Percentiles rank a stretch among this genome's conserved stretches.
Conservation (phyloP, 2,329 filamentous ascomycete species). For the Myotisia sp. region DNA sequence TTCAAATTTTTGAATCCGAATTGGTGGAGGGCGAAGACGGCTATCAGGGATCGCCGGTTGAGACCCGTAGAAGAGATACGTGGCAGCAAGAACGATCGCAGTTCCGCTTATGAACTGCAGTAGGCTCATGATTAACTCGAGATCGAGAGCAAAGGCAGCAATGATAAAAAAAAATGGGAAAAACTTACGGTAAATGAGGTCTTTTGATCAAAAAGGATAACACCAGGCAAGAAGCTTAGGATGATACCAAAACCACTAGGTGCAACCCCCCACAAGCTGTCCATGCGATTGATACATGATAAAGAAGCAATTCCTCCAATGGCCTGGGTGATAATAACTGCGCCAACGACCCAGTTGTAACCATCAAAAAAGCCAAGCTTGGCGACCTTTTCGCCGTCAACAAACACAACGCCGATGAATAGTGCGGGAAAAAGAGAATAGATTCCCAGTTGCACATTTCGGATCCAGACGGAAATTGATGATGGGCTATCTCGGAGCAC, state of each 20-base stretch:
- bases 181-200: conserved; percentile 55
- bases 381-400: conserved; percentile 71
- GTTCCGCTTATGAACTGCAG: conserved; percentile 69
- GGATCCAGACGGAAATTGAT: conserved; percentile 72
- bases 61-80: conserved; percentile 54
- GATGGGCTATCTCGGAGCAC: conserved; percentile 72
- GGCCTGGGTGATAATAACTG: conserved; percentile 68
- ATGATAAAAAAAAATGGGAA: conserved; percentile 4
- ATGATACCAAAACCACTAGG: conserved; percentile 86
- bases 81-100: conserved; percentile 60
- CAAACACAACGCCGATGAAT: conserved; percentile 70
- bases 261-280: conserved; percentile 89
- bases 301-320: conserved; percentile 71
- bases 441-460: conserved; percentile 87
- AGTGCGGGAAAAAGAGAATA: conserved; percentile 86
- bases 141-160: no score
- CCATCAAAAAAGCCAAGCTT: conserved; percentile 85
- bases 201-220: conserved; percentile 70
- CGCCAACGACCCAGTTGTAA: conserved; percentile 87
- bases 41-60: conserved; percentile 26
- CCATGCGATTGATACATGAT: conserved; percentile 65
- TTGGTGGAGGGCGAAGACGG: conserved; percentile 34
- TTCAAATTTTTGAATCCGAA: conserved; percentile 58
- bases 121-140: conserved; percentile 8
- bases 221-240: conserved; percentile 69